Evolutionary conservation across 2,329 filamentous ascomycete species (phyloP).

Genomic region (Cercospora citrullina): DNA sequence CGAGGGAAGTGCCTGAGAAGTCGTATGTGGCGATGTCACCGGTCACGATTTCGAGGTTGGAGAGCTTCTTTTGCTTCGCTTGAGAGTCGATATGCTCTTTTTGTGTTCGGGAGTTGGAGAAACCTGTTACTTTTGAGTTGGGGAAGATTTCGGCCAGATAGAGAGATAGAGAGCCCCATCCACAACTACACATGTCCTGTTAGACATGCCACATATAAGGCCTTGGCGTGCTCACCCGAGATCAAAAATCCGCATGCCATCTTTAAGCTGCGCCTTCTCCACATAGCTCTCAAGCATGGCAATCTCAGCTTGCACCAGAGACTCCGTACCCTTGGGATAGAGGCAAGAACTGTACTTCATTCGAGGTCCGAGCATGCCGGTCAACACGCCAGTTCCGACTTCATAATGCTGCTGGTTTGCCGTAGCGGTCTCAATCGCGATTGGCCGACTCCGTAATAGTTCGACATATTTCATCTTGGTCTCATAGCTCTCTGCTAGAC

Average conservation of each 20-base stretch:
- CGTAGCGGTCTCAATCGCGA: constrained; percentile 65
- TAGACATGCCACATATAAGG: neutral
- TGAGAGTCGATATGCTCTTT: constrained; percentile 65
- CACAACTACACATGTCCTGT: constrained; percentile 53
- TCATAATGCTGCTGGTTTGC: constrained; percentile 74
- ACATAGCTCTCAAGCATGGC: constrained; percentile 66
- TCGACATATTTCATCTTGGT: constrained; percentile 66
- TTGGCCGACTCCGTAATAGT: constrained; percentile 59
- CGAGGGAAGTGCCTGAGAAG: constrained; percentile 51
- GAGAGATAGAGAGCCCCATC: constrained; percentile 66
- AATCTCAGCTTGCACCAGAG: constrained; percentile 64
- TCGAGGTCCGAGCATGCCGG: constrained; percentile 62
- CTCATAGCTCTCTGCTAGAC: constrained; percentile 55
- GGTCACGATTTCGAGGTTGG: constrained; percentile 64
- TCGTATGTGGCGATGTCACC: constrained; percentile 67
- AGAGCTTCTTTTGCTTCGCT: constrained; percentile 57
- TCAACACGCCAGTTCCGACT: constrained; percentile 65
- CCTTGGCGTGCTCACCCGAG: constrained; percentile 51
- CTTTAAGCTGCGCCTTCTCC: constrained; percentile 58
- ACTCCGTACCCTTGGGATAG: constrained; percentile 63
- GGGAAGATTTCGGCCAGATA: constrained; percentile 67
- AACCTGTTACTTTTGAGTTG: constrained; percentile 62
- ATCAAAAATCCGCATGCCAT: constrained; percentile 64
- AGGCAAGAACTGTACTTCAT: constrained; percentile 73
- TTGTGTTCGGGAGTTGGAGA: constrained; percentile 69